A percentile compares a stretch with the other conserved stretches of the same genome.
Evolutionary conservation across 192 early-diverging fungal species (phyloP).

Genomic region (Linnemannia exigua): DNA sequence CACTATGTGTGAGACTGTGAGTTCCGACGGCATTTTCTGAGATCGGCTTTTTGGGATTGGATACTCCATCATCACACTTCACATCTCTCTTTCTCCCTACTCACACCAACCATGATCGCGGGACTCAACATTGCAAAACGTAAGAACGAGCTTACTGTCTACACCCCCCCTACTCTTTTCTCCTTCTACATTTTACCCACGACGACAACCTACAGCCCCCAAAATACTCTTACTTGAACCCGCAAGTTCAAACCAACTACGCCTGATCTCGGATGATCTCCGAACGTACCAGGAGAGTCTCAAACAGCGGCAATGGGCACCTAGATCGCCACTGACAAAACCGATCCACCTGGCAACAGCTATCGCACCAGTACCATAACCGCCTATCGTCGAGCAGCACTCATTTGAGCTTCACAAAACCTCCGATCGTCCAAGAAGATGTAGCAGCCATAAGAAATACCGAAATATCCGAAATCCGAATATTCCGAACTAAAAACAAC

Average conservation of each 20-base stretch:
- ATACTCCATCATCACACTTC: neutral
- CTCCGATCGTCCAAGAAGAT: neutral
- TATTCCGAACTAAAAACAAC: neutral
- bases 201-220: neutral
- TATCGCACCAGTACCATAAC: neutral
- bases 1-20: neutral
- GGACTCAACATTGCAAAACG: slow-evolving; percentile 50
- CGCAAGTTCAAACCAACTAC: neutral
- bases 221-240: neutral
- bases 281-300: neutral
- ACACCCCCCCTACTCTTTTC: neutral
- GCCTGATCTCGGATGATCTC: slow-evolving; percentile 10
- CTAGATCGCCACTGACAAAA: neutral
- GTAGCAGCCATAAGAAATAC: neutral
- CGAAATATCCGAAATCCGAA: neutral
- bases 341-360: neutral
- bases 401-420: neutral
- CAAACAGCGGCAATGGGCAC: neutral
- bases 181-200: neutral
- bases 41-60: slow-evolving; percentile 15
- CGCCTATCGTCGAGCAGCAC: neutral
- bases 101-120: slow-evolving; percentile 41
- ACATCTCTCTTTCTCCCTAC: slow-evolving; percentile 14
- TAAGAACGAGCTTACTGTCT: slow-evolving; percentile 1
- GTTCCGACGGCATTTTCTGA: slow-evolving; percentile 11